Conservation (phyloP, 495 filamentous ascomycete species). For the Saxophila tyrrhenica region DNA sequence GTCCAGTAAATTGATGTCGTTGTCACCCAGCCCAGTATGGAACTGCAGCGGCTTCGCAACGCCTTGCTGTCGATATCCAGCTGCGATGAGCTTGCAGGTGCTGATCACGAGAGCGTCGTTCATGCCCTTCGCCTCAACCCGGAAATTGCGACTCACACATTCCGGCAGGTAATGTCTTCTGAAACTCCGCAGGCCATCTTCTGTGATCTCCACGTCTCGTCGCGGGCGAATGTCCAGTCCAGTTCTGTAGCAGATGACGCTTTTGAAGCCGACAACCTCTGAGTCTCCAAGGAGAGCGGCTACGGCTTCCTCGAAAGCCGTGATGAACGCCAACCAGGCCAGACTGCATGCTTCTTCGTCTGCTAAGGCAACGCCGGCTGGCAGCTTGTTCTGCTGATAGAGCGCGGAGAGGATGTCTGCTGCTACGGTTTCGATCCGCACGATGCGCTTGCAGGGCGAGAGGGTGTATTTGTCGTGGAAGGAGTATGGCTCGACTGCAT, state of each 20-base stretch:
- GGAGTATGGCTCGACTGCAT: slow-evolving; percentile 46
- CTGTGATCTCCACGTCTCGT: slow-evolving; percentile 12
- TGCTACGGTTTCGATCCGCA: slow-evolving; percentile 72
- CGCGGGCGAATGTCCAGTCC: slow-evolving; percentile 47
- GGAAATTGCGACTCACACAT: slow-evolving; percentile 31
- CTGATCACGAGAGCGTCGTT: slow-evolving; percentile 55
- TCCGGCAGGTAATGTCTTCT: slow-evolving; percentile 21
- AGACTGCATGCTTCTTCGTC: slow-evolving; percentile 21
- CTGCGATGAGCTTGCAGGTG: slow-evolving; percentile 34
- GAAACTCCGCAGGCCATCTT: slow-evolving; percentile 11
- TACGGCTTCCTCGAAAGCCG: slow-evolving; percentile 40
- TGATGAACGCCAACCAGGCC: slow-evolving; percentile 31
- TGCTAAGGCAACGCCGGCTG: slow-evolving; percentile 17
- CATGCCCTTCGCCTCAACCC: slow-evolving; percentile 51
- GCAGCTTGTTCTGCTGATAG: slow-evolving; percentile 31
- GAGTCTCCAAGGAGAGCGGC: slow-evolving; percentile 44
- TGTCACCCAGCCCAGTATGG: slow-evolving; percentile 78
- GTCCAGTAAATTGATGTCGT: slow-evolving; percentile 57
- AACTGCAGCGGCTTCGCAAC: slow-evolving; percentile 67
- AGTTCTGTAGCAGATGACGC: slow-evolving; percentile 71
- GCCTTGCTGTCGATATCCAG: slow-evolving; percentile 9
- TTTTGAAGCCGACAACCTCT: slow-evolving; percentile 75
- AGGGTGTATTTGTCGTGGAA: slow-evolving; percentile 63
- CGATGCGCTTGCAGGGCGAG: slow-evolving; percentile 59
- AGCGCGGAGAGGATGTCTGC: slow-evolving; percentile 41